Evolutionary conservation across 2,329 filamentous ascomycete species (phyloP).

Genomic region (Mollisia scopiformis): DNA sequence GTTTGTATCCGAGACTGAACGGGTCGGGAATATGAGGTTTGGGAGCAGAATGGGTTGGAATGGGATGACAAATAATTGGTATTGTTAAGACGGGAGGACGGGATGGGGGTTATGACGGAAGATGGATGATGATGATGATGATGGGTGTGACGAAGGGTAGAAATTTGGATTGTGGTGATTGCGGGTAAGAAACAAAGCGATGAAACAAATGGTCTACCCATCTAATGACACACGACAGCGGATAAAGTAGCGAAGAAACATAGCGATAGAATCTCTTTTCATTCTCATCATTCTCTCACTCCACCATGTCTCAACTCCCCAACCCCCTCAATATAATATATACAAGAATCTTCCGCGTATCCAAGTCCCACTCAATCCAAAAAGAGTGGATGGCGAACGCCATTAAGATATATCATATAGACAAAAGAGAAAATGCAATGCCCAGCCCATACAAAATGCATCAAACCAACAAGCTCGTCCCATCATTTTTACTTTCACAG

Average conservation of each 20-base stretch:
- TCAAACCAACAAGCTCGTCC: constrained; percentile 63
- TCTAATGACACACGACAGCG: too few relatives aligned
- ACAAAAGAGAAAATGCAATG: constrained; percentile 18
- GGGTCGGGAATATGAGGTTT: neutral
- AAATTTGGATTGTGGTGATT: too few relatives aligned
- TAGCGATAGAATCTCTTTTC: neutral
- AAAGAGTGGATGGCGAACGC: constrained; percentile 34
- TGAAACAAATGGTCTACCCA: too few relatives aligned
- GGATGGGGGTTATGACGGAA: neutral
- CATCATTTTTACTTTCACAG: constrained; percentile 58
- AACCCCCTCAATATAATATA: constrained; percentile 18
- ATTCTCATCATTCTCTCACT: neutral
- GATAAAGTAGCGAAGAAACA: neutral
- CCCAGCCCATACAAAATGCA: constrained; percentile 20
- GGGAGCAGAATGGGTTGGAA: too few relatives aligned
- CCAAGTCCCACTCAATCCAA: constrained; percentile 11
- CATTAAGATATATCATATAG: constrained; percentile 22
- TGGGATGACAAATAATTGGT: neutral
- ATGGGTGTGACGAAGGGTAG: too few relatives aligned
- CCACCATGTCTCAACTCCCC: neutral
- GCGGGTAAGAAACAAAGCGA: too few relatives aligned
- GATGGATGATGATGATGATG: neutral
- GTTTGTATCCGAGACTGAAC: too few relatives aligned
- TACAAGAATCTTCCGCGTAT: constrained; percentile 20
- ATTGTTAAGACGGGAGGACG: neutral